Evolutionary conservation across 2,329 filamentous ascomycete genomes (phyloP), one percentile per base, ranked within the genome.

Genomic region (Coniella lustricola): DNA sequence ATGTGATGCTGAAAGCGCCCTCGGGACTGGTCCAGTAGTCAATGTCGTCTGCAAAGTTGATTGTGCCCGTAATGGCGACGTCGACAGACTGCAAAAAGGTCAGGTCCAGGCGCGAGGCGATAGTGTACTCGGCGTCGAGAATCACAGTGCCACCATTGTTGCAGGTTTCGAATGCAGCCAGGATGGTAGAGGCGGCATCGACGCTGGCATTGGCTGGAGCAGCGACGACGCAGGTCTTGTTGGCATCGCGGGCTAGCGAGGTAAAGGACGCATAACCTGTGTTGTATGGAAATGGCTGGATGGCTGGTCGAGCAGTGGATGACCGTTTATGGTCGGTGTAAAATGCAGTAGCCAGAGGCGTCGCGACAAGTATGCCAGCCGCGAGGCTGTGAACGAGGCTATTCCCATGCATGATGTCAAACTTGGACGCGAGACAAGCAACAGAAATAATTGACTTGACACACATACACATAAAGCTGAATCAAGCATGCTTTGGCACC

Each of bases 71-170:
- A 29, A 58, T 66, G 77, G 75, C 76, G 32, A 81, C 60, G 60
- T 82, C 78, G n/a, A 82, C 67, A 52, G 73, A 61, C 40, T 72
- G 66, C 21, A 81, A 62, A 56, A 77, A 78, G 0, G 74, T 79
- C 56, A 81, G 59, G 55, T 82, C 72, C 44, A 82, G 57, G 3
- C 76, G 74, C 2, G 72, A 78, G 22, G 73, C 76, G 49, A 82
- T 70, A 2, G 68, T 77, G 57, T 80, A 82, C 9, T 69, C 72
- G 53, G 69, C 64, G 12, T 70, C 68, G 40, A 84, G 77, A 2
- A 80, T 65, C 2, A 82, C 77, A 54, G 74, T 74, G 2, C 81
- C 81, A 14, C 79, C 79, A 55, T 79, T 68, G 57, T 83, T 84
- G 62, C 81, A 84, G 34, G 70, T 57, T 38, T 79, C 65, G 48